These are phyloP conservation scores for Monilinia polystroma DNA, from an alignment of 2,329 filamentous ascomycete species.

Conservation along the genomic window DNA sequence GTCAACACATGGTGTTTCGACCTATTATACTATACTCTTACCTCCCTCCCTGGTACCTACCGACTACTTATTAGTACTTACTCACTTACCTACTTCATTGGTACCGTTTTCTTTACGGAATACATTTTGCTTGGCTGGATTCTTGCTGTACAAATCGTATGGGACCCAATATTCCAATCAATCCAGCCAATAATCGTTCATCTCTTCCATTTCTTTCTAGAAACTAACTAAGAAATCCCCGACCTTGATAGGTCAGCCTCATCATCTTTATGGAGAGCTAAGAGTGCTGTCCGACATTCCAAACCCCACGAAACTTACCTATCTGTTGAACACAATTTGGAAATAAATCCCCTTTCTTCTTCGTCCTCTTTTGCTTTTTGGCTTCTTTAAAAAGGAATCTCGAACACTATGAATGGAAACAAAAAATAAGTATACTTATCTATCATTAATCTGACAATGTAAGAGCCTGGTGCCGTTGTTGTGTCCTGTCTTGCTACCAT, in stretches of 20 bases:
- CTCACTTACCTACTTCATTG: no score
- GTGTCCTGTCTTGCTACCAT: conserved; percentile 22
- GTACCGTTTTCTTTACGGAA: neutral
- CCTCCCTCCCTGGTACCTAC: no score
- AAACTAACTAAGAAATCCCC: neutral
- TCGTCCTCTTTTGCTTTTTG: neutral
- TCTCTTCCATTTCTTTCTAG: neutral
- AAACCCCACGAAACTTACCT: conserved; percentile 21
- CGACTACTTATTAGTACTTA: no score
- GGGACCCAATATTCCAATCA: neutral
- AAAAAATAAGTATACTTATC: neutral
- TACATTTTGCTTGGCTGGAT: neutral
- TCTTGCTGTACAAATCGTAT: conserved; percentile 18
- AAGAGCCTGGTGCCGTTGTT: conserved; percentile 35
- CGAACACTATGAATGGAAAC: neutral
- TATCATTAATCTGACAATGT: conserved; percentile 32
- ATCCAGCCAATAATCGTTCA: neutral
- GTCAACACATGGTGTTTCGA: no score
- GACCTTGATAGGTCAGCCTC: conserved; percentile 17
- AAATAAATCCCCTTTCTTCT: conserved; percentile 7
- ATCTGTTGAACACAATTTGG: conserved; percentile 9
- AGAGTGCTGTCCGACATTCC: conserved; percentile 3
- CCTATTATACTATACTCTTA: no score
- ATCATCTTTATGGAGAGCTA: conserved; percentile 15
- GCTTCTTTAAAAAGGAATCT: neutral